Conservation (phyloP, 2,329 filamentous ascomycete genomes). For the Colletotrichum karsti region DNA sequence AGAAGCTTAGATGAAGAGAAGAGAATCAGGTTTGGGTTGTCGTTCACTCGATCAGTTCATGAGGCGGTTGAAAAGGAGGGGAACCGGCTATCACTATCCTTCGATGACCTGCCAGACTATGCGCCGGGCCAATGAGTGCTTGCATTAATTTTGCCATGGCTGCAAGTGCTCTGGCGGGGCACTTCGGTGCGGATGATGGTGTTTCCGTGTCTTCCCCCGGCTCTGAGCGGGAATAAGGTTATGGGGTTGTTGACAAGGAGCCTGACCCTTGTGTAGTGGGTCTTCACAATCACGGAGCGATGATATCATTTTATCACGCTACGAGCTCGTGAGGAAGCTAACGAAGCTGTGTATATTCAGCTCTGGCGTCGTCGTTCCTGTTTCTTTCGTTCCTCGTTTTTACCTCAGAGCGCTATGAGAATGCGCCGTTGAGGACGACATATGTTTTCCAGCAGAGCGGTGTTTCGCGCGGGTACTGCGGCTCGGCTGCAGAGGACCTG, state of each 20-base stretch:
- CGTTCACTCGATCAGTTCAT: neutral
- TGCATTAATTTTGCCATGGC: conserved; percentile 21
- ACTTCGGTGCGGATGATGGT: conserved; percentile 17
- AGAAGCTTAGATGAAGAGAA: too few relatives aligned
- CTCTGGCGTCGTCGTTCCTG: neutral
- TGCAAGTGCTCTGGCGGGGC: conserved; percentile 7
- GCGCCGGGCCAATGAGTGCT: conserved; percentile 26
- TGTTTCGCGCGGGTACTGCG: conserved; percentile 9
- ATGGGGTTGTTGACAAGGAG: neutral
- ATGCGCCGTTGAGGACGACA: neutral
- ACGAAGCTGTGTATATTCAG: neutral
- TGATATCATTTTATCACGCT: conserved; percentile 23
- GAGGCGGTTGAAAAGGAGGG: conserved; percentile 14
- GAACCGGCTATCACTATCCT: conserved; percentile 18
- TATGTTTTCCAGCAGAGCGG: conserved; percentile 22
- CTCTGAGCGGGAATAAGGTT: conserved; percentile 14
- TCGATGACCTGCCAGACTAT: conserved; percentile 21
- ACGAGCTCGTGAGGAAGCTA: conserved; percentile 6
- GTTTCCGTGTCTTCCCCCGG: conserved; percentile 2
- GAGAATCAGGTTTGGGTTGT: neutral
- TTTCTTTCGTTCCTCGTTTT: neutral
- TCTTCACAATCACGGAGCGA: neutral
- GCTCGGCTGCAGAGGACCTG: conserved; percentile 1
- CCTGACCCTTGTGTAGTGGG: conserved; percentile 3
- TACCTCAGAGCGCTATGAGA: conserved; percentile 8